Evolutionary conservation across 2,329 filamentous ascomycete species (phyloP), one percentile per base, ranked within the genome.

Genomic region (Nannizzia gypsea): DNA sequence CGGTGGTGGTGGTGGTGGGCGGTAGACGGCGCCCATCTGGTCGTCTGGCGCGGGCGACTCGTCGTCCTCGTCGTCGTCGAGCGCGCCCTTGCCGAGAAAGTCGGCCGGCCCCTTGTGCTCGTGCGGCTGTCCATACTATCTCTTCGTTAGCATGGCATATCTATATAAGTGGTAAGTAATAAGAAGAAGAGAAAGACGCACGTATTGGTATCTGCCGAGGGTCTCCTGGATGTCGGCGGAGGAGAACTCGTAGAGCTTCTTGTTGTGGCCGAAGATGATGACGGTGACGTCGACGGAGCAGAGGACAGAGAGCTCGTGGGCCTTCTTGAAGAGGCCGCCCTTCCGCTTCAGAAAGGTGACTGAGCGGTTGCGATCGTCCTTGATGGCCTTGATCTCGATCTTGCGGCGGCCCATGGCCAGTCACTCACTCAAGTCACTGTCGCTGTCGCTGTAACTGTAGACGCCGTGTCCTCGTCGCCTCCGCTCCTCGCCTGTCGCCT

Each of bases 321-420:
- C 93, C 83, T 99, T 99, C 80, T 99, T 99, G 83, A 99, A 99
- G 56, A 99, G 81, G 69, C 93, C 93, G 68, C 92, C 93, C 77
- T 99, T 99, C 78, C 93, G 89, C 82, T 99, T 99, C 67, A 99
- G 80, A 74, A 99, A 99, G 50, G 93, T 99, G 65, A 96, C 91
- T 70, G 91, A 96, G 73, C 91, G 90, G 73, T 96, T 96, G 70
- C 91, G 85, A 76, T 96, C 91, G 84, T 96, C 91, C 77, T 96
- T 96, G 81, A 97, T 97, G 68, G 92, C 90, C 78, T 96, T 96
- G 81, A 99, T 97, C 80, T 97, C 93, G 73, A 99, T 99, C 84
- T 99, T 99, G 82, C 93, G 86, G 76, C 93, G 87, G 74, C 93
- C 93, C 93, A 99, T 76, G 70, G 20, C 20, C 44, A 48, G 8